Evolutionary conservation across 2,329 filamentous ascomycete species (phyloP), one percentile per base, ranked within the genome.

Genomic region (Fusarium mangiferae): DNA sequence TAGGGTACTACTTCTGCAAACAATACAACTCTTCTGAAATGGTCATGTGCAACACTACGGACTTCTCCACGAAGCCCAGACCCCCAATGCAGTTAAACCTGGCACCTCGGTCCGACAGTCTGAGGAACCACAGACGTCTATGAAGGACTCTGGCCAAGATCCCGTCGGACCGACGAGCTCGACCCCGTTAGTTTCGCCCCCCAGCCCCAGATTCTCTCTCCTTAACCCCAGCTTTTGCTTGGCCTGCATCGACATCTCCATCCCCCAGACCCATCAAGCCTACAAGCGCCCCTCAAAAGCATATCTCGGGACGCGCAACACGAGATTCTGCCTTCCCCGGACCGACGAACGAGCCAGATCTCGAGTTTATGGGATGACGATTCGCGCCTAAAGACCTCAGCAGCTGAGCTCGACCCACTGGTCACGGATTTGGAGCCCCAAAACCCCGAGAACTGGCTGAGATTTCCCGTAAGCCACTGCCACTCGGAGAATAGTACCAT

Each of bases 161-260:
- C n/a, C 41, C 33, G 33, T 74, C 71, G 71, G 71, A 44, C 71
- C 71, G 71, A 74, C 70, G 60, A 55, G 22, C n/a, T 28, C 17
- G 20, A 33, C 54, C 35, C 38, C 26, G 24, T 58, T 45, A 57
- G 44, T 55, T 58, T 68, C 38, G 66, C 66, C 67, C 57, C 66
- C 58, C 39, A 24, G 62, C 62, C 71, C 67, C 71, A 62, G 72
- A 58, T 70, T 70, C 59, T 68, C 51, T 44, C 67, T 72, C 67
- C 57, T 61, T 45, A 65, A 73, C 71, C 71, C 71, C 71, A 65
- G 71, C 49, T 72, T 74, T 64, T 58, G 38, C 57, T 72, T 74
- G 39, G 54, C 62, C n/a, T 46, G 33, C 39, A 66, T 70, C 46
- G 41, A 28, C 26, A 42, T 45, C 64, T 30, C 28, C 30, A 48